Evolutionary conservation across 139 green algal species (phyloP), one percentile per base, ranked within the genome.

Genomic region (Coccomyxa sp.): DNA sequence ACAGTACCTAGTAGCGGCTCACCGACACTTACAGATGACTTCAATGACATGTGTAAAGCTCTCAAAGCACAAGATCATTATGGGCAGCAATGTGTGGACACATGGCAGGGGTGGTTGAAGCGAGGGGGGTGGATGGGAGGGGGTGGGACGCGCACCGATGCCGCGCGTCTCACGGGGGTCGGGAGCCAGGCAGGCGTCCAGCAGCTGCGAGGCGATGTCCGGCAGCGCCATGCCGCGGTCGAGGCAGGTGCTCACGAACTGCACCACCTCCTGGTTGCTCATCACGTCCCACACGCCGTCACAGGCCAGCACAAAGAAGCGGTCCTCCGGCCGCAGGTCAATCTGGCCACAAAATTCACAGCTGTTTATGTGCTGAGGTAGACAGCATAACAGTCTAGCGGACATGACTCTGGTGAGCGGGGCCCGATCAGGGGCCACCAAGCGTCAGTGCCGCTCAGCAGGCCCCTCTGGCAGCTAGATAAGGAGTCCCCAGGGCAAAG

Each of bases 261-360:
- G 90, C 32, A 98, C 89, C 27, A 90, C 94, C 71, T 98, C 88
- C 85, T 95, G 92, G 82, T 97, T 97, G 76, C 82, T 90, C 92
- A 98, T 94, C 0, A 98, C 95, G 75, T 98, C 94, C 95, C 95
- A 98, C 28, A 98, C 92, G 30, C 95, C 95, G 76, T 98, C 95
- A 85, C 94, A 98, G 12, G 95, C 95, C 60, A 98, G 88, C 38
- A 98, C 74, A n/a, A 98, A 92, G 83, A 99, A 98, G 16, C 83
- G 78, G 87, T 99, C 96, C 21, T 94, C 89, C 0, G 86, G 74
- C 7, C 51, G 82, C 10, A 98, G 84, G 11, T 79, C 30, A 30
- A 92, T 84, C 27, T 81, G 57, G 59, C 30, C 66, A 60, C 27
- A 13, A 45, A 28, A 23, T 51, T 51, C 38, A n/a, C n/a, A 51